Evolutionary conservation across 345 rosid genomes (phyloP), one percentile per base, ranked within the genome.

Genomic region (Populus pruinosa): DNA sequence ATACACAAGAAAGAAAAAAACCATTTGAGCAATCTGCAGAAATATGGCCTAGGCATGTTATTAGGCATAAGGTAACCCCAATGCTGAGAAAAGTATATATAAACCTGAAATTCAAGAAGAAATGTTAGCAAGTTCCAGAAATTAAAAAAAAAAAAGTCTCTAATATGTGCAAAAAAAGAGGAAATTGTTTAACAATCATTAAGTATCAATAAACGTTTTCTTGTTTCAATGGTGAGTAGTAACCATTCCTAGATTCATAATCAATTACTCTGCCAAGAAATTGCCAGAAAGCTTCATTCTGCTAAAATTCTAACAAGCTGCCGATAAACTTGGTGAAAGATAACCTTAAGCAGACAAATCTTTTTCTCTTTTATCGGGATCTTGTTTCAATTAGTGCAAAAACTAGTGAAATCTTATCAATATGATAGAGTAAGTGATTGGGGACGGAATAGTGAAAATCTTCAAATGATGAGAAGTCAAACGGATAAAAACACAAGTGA

Each of bases 1-100:
- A 87, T 90, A 90, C 93, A 38, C 84, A 85, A 53, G 77, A 87
- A 44, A 90, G 88, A 89, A 88, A 88, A 56, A 80, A 86, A 13
- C 80, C 78, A 70, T 85, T 86, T 2, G 83, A 82, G 61, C 78
- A 87, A 62, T 82, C 82, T 3, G 93, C 91, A 79, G 93, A 86
- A 49, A 77, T 73, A 59, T 83, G 87, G 63, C 89, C 93, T 25
- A 88, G 38, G 84, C 93, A 86, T 73, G 93, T 80, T 49, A 88
- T 50, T 0, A 83, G 63, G 81, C 91, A 88, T 38, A 90, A 71
- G 71, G 81, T 8, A 53, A 79, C 65, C 44, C 91, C 93, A 67
- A 55, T 38, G 13, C 78, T 79, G 14, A 90, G 79, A 77, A 82
- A 84, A 44, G 80, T 78, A 82, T 72, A 85, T 76, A 83, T 86